phyloP scores from a whole-genome alignment of 768 basidiomycete genomes.

The Candolleomyces eurysporus region DNA sequence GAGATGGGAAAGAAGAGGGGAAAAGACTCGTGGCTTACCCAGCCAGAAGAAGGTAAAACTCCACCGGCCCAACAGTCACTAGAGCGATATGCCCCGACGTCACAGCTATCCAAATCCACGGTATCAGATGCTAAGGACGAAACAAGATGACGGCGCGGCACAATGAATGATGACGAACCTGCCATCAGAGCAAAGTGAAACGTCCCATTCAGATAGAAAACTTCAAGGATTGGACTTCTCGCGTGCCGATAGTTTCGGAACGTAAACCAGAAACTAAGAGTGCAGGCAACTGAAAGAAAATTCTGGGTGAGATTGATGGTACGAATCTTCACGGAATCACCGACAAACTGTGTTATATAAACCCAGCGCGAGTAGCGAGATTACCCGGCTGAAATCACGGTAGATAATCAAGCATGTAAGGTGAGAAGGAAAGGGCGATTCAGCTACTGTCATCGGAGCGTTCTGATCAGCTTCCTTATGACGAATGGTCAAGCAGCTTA shows the following conservation, averaged over 20 bases:
- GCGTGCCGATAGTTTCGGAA: background rate
- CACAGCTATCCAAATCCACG: background rate
- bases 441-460: background rate
- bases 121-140: background rate
- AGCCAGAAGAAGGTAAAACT: background rate
- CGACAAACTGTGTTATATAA: background rate
- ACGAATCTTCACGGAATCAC: background rate
- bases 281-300: background rate
- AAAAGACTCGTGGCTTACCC: background rate
- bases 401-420: background rate
- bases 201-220: constrained; percentile 5
- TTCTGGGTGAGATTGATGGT: background rate
- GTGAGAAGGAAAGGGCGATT: background rate
- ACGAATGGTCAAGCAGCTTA: background rate
- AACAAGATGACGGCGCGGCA: background rate
- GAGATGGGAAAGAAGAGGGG: background rate
- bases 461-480: background rate
- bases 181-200: background rate
- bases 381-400: no score
- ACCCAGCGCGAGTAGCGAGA: no score
- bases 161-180: background rate
- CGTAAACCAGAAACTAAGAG: background rate
- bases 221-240: background rate
- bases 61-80: background rate
- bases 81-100: background rate